A percentile compares a stretch with the other conserved stretches of the same genome.
Evolutionary conservation across 179 eudicot genomes (phyloP).

Genomic region (Beta macrorhiza): DNA sequence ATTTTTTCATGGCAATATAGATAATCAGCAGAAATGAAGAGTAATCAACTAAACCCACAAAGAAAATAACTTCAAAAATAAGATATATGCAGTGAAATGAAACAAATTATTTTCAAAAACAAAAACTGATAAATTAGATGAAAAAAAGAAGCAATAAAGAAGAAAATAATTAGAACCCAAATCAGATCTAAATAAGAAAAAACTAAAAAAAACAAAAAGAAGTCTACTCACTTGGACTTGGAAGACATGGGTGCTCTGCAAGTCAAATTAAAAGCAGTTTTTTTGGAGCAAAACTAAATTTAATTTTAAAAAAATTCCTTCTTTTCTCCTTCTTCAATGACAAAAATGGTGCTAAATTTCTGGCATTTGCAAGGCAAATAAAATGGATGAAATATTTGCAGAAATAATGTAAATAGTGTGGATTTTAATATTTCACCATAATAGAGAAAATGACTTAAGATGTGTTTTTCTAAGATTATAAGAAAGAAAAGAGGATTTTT

Average conservation of each 20-base stretch:
- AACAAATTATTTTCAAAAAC: not conserved
- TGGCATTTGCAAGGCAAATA: conserved; percentile 13
- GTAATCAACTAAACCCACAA: conserved; percentile 8
- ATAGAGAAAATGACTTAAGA: conserved; percentile 12
- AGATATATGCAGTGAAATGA: conserved; percentile 12
- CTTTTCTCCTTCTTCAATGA: not conserved
- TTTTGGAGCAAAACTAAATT: not conserved
- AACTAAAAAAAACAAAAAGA: not conserved
- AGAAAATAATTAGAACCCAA: conserved; percentile 14
- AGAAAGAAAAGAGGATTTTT: not conserved
- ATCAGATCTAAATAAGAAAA: conserved; percentile 36
- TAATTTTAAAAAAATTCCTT: not conserved
- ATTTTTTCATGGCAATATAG: not conserved
- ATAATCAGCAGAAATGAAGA: conserved; percentile 11
- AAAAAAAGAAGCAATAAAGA: not conserved
- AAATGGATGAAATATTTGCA: not conserved
- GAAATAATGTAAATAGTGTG: not conserved
- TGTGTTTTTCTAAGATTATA: not conserved
- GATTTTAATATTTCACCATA: not conserved
- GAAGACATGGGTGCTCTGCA: conserved; percentile 48
- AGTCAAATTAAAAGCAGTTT: conserved; percentile 22
- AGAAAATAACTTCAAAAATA: conserved; percentile 11
- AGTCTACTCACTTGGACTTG: conserved; percentile 49
- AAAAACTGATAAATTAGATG: too few species aligned
- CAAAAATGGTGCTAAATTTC: conserved; percentile 20